phyloP scores from a whole-genome alignment of 2,329 filamentous ascomycete genomes.

The Diplocarpon mali region DNA sequence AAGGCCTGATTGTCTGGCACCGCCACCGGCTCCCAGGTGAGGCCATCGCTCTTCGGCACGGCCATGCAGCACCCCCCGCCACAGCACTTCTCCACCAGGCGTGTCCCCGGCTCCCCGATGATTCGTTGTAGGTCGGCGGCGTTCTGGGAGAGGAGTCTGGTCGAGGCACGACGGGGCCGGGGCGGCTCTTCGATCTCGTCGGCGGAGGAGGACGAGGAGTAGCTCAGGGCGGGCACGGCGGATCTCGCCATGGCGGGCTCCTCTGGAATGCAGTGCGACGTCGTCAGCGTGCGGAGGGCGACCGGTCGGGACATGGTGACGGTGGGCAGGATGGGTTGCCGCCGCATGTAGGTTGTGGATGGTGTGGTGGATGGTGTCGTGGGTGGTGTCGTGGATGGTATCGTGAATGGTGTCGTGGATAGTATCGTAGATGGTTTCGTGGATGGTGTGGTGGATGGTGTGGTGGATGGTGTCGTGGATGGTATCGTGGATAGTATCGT shows the following conservation, averaged over 20 bases:
- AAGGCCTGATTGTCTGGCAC: constrained; percentile 79
- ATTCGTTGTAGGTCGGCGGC: constrained; percentile 51
- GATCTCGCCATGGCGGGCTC: constrained; percentile 32
- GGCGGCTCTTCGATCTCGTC: constrained; percentile 34
- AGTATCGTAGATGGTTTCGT: no score
- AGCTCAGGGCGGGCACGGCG: constrained; percentile 49
- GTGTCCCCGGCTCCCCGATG: constrained; percentile 51
- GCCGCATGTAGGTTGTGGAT: no score
- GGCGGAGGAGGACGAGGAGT: constrained; percentile 48
- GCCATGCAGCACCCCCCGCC: constrained; percentile 54
- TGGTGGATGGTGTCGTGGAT: no score
- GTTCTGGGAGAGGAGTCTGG: constrained; percentile 53
- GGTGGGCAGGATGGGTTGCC: neutral
- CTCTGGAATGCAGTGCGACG: constrained; percentile 25
- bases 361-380: no score
- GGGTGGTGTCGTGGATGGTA: no score
- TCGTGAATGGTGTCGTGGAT: no score
- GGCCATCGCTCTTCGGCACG: constrained; percentile 32
- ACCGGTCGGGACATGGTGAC: constrained; percentile 22
- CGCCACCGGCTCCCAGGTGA: constrained; percentile 42
- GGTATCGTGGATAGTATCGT: no score
- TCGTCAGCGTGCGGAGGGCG: constrained; percentile 19
- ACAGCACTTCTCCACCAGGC: constrained; percentile 52
- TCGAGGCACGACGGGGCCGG: constrained; percentile 55
- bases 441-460: no score